Base-by-base conservation (phyloP, 2,329 filamentous ascomycete genomes). In the Exophiala sp. region DNA sequence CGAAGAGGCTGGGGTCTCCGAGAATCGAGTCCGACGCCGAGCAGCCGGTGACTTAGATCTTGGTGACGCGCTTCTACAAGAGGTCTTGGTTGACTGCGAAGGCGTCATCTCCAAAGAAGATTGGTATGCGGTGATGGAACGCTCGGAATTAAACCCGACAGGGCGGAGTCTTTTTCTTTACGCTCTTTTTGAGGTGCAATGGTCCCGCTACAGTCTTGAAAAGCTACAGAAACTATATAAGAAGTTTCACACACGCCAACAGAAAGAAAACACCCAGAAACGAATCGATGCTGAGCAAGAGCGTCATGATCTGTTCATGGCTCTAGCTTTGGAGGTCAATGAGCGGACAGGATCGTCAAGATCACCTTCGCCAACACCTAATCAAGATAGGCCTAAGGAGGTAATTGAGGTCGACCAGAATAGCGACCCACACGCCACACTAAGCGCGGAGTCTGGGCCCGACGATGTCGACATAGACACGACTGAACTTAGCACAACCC, bases 111-210 rank as follows among this genome's bases (percentile, higher is more conserved):
- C 12, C 2, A 16, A 33, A 18, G 33, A 20, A 16, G 60, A 63
- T 47, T 63, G 62, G 62, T 16, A 42, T 35, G 8, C 29, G 8
- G 20, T 42, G 5, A 20, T 11, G 11, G 24, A 41, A 33, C 9
- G 11, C 16, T 57, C 59, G 5, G 29, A 47, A 3, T 29, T 48
- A n/a, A 58, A 59, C n/a, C 48, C 58, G 7, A 40, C 21, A n/a
- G 62, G 58, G 3, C 43, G 60, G 44, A 51, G 61, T 47, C 52
- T 63, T 12, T 47, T 57, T 14, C 49, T 60, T 16, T 63, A 58
- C 21, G 45, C 44, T 42, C 40, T 63, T 2, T 62, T 52, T 35
- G 56, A 56, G 21, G 55, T 57, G 3, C 51, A 60, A 44, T 53
- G 49, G 47, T 52, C 47, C 5, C 50, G 50, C 16, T 7, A 12